Percentiles rank a stretch among this genome's conserved stretches.
These are phyloP conservation scores for Lachancea nothofagi DNA, from an alignment of 805 yeast genomes.

Conservation along the genomic window DNA sequence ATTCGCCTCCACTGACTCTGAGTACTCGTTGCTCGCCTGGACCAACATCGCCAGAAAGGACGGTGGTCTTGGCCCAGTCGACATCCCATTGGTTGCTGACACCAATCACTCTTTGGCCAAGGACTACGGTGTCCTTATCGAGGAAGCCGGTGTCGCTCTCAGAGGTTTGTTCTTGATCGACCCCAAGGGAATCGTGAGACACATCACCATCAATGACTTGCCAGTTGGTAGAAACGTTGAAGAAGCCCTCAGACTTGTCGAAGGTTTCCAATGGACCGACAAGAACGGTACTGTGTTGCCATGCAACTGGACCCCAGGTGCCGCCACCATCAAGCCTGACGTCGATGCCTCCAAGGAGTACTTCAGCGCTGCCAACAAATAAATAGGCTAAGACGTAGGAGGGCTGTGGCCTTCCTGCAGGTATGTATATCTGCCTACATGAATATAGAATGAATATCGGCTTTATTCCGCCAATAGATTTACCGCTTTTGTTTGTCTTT, in stretches of 20 bases:
- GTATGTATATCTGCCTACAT: slow-evolving; percentile 5
- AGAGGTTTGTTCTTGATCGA: slow-evolving; percentile 98
- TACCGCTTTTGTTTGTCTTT: no score
- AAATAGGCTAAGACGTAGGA: neutral
- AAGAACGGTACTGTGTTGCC: slow-evolving; percentile 99
- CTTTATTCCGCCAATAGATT: no score
- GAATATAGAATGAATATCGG: slow-evolving; percentile 8
- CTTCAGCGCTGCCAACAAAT: slow-evolving; percentile 58
- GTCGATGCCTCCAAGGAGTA: slow-evolving; percentile 74
- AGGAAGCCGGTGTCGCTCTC: slow-evolving; percentile 93
- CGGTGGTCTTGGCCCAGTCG: slow-evolving; percentile 95
- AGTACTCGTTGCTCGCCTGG: slow-evolving; percentile 97
- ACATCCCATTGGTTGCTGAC: slow-evolving; percentile 94
- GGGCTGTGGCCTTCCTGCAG: neutral
- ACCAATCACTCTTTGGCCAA: slow-evolving; percentile 90
- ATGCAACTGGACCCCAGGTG: slow-evolving; percentile 97
- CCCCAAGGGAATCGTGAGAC: slow-evolving; percentile 93
- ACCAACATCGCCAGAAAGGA: slow-evolving; percentile 93
- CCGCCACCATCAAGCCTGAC: slow-evolving; percentile 84
- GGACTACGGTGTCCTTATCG: slow-evolving; percentile 96
- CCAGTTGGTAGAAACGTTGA: slow-evolving; percentile 99
- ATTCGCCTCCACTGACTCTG: slow-evolving; percentile 97
- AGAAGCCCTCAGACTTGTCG: slow-evolving; percentile 94
- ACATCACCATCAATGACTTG: slow-evolving; percentile 95
- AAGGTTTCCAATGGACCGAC: slow-evolving; percentile 99